Percentiles rank a stretch among this genome's conserved stretches.
These are phyloP conservation scores for Pulicaria dysenterica DNA, from an alignment of 129 eudicot genomes.

Conservation along the genomic window DNA sequence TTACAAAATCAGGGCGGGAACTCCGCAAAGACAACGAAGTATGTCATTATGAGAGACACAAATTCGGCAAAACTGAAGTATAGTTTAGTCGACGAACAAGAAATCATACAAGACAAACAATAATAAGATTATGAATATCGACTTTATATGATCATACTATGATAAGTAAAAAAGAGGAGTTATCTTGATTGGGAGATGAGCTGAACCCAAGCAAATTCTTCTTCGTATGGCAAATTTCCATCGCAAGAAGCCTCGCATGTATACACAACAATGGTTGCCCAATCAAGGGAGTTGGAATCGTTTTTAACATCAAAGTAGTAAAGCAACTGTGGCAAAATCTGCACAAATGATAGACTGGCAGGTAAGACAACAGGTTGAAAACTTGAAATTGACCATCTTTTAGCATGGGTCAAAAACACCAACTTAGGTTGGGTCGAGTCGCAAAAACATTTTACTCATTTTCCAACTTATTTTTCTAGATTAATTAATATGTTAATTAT, in stretches of 20 bases:
- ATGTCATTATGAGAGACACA: no score
- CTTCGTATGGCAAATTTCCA: constrained; percentile 53
- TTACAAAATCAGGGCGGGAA: no score
- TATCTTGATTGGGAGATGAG: constrained; percentile 57
- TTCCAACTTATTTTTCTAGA: background rate
- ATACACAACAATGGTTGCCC: constrained; percentile 84
- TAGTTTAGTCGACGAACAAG: background rate
- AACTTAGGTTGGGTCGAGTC: no score
- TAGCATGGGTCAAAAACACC: background rate
- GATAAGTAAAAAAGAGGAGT: background rate
- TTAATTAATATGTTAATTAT: background rate
- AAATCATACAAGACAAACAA: background rate
- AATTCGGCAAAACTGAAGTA: background rate
- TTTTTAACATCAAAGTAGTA: constrained; percentile 63
- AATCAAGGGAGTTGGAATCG: constrained; percentile 78
- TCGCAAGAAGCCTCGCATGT: constrained; percentile 83
- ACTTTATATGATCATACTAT: background rate
- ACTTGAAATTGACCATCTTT: background rate
- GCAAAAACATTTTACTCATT: background rate
- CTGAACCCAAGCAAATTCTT: constrained; percentile 92
- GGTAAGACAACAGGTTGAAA: background rate
- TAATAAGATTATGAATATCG: background rate
- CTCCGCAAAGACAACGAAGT: background rate
- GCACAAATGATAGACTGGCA: constrained; percentile 19
- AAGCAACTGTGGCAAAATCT: constrained; percentile 90